Evolutionary conservation across 1,139 yeast species (phyloP).

Genomic region (Hyphopichia pseudoburtonii): DNA sequence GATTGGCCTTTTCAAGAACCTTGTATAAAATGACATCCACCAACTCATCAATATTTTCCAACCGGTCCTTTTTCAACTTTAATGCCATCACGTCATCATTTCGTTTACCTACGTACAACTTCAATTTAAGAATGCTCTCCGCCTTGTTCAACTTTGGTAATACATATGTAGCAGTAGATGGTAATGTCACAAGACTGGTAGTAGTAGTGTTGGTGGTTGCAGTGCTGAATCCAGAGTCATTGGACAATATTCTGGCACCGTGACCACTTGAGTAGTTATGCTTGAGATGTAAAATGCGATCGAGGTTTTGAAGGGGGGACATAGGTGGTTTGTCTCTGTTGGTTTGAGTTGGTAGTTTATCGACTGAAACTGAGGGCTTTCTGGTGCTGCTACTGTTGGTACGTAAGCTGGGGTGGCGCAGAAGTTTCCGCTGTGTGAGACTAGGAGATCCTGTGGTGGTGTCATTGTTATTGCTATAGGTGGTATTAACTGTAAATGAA

Average conservation of each 20-base stretch:
- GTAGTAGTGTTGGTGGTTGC: not conserved
- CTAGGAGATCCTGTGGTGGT: too few relatives aligned
- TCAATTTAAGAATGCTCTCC: slow-evolving; percentile 18
- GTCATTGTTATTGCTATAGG: too few relatives aligned
- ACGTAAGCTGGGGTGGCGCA: too few relatives aligned
- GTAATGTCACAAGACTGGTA: not conserved
- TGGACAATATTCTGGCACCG: too few relatives aligned
- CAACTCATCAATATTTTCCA: slow-evolving; percentile 24
- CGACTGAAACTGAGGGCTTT: not conserved
- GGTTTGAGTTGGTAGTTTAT: not conserved
- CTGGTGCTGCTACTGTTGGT: too few relatives aligned
- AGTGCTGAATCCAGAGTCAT: too few relatives aligned
- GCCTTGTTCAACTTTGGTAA: slow-evolving; percentile 2
- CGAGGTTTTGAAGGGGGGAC: slow-evolving; percentile 1
- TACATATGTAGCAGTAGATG: not conserved
- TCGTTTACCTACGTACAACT: slow-evolving; percentile 14
- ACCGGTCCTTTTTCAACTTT: slow-evolving; percentile 27
- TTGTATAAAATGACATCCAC: slow-evolving; percentile 23
- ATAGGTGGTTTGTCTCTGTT: not conserved
- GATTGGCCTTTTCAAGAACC: slow-evolving; percentile 17
- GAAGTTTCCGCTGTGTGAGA: too few relatives aligned
- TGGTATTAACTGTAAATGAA: too few relatives aligned
- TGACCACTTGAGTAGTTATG: too few relatives aligned
- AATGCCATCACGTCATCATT: slow-evolving; percentile 17
- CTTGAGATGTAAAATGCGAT: not conserved